phyloP scores from a whole-genome alignment of 2,329 filamentous ascomycete genomes.

The Gnomoniopsis smithogilvyi region DNA sequence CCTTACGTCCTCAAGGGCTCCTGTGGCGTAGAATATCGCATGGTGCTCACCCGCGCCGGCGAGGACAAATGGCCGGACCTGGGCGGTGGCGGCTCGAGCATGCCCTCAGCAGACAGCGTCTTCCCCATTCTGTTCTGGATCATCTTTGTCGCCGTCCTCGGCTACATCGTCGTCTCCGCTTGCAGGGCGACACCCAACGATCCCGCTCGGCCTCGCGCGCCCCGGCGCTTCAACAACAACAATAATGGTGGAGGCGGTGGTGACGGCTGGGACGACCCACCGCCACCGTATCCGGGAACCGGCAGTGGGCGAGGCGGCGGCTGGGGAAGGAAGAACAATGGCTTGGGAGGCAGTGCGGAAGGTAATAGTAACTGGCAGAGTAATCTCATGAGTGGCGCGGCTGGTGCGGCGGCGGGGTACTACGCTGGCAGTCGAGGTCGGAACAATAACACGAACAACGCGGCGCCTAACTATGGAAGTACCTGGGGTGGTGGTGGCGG shows the following conservation, averaged over 20 bases:
- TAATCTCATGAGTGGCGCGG: slow-evolving; percentile 70
- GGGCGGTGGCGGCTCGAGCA: slow-evolving; percentile 34
- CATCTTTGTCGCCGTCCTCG: slow-evolving; percentile 57
- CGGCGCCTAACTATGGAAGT: slow-evolving; percentile 28
- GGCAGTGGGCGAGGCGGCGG: slow-evolving; percentile 25
- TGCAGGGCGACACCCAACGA: slow-evolving; percentile 39
- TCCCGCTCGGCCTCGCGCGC: slow-evolving; percentile 35
- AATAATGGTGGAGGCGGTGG: slow-evolving; percentile 29
- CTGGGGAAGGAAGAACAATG: background rate
- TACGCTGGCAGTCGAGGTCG: slow-evolving; percentile 50
- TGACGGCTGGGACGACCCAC: slow-evolving; percentile 40
- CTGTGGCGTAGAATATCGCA: slow-evolving; percentile 86
- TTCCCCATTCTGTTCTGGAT: slow-evolving; percentile 53
- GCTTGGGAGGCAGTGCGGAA: slow-evolving; percentile 20
- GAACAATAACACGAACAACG: slow-evolving; percentile 30
- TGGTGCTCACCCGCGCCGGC: slow-evolving; percentile 74
- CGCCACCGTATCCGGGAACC: slow-evolving; percentile 49
- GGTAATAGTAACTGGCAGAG: slow-evolving; percentile 52
- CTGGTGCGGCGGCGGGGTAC: slow-evolving; percentile 67
- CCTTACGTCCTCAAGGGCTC: slow-evolving; percentile 86
- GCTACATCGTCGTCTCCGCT: slow-evolving; percentile 61
- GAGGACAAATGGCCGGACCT: slow-evolving; percentile 65
- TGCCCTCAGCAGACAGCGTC: slow-evolving; percentile 25
- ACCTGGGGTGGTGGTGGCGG: slow-evolving; percentile 28
- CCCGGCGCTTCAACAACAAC: slow-evolving; percentile 25